phyloP scores from a whole-genome alignment of 176 grass and related monocot species.

The Oryza longistaminata region DNA sequence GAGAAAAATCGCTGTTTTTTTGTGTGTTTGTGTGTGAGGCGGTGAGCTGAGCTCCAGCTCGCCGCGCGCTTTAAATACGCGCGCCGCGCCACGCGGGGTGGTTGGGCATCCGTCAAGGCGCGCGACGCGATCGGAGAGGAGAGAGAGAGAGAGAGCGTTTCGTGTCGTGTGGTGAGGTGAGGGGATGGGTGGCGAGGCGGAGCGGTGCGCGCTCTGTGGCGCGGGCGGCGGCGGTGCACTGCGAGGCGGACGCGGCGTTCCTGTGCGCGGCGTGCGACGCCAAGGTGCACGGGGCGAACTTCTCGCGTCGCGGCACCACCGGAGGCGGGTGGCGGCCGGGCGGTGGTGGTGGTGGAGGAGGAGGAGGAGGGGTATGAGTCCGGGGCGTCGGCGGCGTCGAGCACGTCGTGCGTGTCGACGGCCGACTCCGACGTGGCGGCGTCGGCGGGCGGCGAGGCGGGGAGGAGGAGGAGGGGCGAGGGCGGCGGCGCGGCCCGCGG shows the following conservation, averaged over 20 bases:
- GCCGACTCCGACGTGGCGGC: constrained; percentile 37
- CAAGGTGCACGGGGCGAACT: constrained; percentile 85
- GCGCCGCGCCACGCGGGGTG: neutral
- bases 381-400: constrained; percentile 14
- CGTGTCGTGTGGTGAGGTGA: neutral
- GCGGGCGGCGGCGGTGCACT: constrained; percentile 60
- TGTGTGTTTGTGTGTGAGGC: too few relatives aligned
- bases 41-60: neutral
- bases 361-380: neutral
- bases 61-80: neutral
- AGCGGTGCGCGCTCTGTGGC: constrained; percentile 57
- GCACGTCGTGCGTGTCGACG: constrained; percentile 42
- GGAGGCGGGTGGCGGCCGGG: constrained; percentile 26
- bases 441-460: neutral
- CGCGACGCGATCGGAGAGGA: neutral
- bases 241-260: constrained; percentile 73
- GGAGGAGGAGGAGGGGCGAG: constrained; percentile 2
- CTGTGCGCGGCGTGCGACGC: constrained; percentile 72
- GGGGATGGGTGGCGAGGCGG: neutral
- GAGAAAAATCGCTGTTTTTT: neutral
- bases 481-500: neutral
- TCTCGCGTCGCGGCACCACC: constrained; percentile 80
- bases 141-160: neutral
- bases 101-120: neutral
- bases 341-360: neutral